Evolutionary conservation across 2,329 filamentous ascomycete species (phyloP).

Genomic region (Allantophomopsis lycopodina): DNA sequence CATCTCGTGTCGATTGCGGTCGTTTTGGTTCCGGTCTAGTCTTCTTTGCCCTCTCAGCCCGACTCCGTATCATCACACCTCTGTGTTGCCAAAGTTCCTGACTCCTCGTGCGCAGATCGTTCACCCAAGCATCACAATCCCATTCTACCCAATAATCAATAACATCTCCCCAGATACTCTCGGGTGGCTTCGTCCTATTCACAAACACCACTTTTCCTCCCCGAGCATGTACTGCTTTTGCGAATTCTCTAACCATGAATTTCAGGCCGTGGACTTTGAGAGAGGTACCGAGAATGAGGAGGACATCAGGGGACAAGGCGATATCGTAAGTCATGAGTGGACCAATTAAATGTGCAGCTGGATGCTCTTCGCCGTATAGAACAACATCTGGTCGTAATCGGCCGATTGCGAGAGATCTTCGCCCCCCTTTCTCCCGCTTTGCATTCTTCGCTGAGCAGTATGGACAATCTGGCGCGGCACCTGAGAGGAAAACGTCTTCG

Average conservation of each 20-base stretch:
- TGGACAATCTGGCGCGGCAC: constrained; percentile 53
- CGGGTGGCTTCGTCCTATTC: constrained; percentile 58
- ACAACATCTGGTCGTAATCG: constrained; percentile 61
- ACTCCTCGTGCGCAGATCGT: constrained; percentile 31
- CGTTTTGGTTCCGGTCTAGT: not conserved
- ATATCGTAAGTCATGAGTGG: constrained; percentile 57
- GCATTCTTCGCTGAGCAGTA: constrained; percentile 49
- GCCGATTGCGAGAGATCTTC: constrained; percentile 52
- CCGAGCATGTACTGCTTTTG: constrained; percentile 50
- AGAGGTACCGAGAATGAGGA: constrained; percentile 59
- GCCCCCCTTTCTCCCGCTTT: constrained; percentile 48
- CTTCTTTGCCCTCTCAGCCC: not conserved
- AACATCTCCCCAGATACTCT: constrained; percentile 59
- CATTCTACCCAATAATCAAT: constrained; percentile 65
- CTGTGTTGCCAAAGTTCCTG: constrained; percentile 17
- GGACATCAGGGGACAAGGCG: constrained; percentile 46
- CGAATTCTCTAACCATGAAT: constrained; percentile 56
- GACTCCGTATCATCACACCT: constrained; percentile 3
- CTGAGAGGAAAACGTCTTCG: constrained; percentile 29
- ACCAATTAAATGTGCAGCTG: constrained; percentile 52
- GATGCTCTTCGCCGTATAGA: constrained; percentile 62
- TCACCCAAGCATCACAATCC: constrained; percentile 64
- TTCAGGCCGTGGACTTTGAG: constrained; percentile 60
- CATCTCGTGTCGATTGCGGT: not conserved
- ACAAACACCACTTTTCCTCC: constrained; percentile 60